Base-by-base conservation (phyloP, 2,329 filamentous ascomycete genomes). In the Bertia moriformis region DNA sequence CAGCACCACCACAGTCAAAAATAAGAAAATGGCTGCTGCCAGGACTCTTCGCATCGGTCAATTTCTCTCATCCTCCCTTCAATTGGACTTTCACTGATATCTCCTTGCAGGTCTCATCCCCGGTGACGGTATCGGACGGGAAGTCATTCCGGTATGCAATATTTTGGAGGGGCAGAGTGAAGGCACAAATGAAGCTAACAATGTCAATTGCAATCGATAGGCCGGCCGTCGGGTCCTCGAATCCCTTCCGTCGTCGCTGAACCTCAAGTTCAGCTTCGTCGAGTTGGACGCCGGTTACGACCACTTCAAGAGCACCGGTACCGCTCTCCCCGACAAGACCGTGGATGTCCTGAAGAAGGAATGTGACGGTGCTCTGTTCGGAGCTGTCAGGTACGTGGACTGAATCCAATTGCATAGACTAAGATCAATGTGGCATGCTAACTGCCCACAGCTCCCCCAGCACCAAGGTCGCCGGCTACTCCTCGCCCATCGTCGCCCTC, bases 281-380 rank as follows among this genome's bases (percentile, higher is more conserved):
- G 77, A 94, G 64, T 83, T 96, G 50, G 74, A 91, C 45, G 91
- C 91, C 43, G 91, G 91, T 45, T 98, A 86, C 63, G 85, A 88
- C 56, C 85, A 84, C 20, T 98, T 98, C 64, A 79, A 95, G 68
- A 69, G 81, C 61, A 93, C 84, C 3, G 91, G 91, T 45, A 76
- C 71, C 27, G 89, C 91, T 7, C 73, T 98, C 14, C 91, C 91
- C 30, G 85, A 95, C 48, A 78, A 78, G 61, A 98, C 91, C 1
- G 83, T 98, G 50, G 80, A 91, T 44, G 74, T 78, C n/a, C 73
- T 98, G 46, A 82, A 83, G 64, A 74, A 76, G 49, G 87, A 93
- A 62, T 98, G 91, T 65, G 84, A 96, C 59, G 91, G 88, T 52
- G 91, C 91, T 38, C 77, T 98, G 40, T 98, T 98, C 58, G 91